Evolutionary conservation across 2,329 filamentous ascomycete species (phyloP).

Genomic region (Scedosporium dehoogii): DNA sequence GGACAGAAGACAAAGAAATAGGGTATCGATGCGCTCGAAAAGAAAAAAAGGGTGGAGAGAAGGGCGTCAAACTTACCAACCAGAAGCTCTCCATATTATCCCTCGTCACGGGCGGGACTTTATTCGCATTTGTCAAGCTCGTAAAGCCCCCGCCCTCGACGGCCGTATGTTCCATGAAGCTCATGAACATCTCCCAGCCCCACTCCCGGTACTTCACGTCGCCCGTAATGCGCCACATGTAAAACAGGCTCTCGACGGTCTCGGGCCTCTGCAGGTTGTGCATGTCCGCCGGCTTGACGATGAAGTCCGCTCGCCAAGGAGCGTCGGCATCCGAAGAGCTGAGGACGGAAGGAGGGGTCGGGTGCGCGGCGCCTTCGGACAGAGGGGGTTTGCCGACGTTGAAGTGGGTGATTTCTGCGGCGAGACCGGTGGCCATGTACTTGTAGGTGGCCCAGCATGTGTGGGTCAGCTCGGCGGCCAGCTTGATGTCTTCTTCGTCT

Average conservation of each 20-base stretch:
- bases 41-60: not conserved
- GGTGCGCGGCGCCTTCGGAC: slow-evolving; percentile 42
- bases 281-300: slow-evolving; percentile 68
- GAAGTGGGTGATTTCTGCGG: slow-evolving; percentile 91
- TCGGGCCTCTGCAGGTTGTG: slow-evolving; percentile 95
- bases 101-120: slow-evolving; percentile 54
- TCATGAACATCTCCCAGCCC: slow-evolving; percentile 98
- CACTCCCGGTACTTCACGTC: slow-evolving; percentile 84
- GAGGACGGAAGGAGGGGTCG: not conserved
- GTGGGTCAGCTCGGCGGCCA: slow-evolving; percentile 85
- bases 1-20: not conserved
- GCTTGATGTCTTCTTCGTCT: slow-evolving; percentile 76
- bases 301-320: slow-evolving; percentile 67
- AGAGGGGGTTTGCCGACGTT: slow-evolving; percentile 60
- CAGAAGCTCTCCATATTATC: slow-evolving; percentile 99
- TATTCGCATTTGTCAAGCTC: slow-evolving; percentile 65
- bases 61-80: slow-evolving; percentile 52
- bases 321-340: slow-evolving; percentile 6
- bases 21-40: not conserved
- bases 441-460: slow-evolving; percentile 99
- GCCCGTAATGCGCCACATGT: slow-evolving; percentile 97
- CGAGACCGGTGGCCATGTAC: slow-evolving; percentile 79
- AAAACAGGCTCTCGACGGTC: slow-evolving; percentile 91
- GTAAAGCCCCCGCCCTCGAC: slow-evolving; percentile 78
- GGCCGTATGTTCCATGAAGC: slow-evolving; percentile 77